phyloP scores from a whole-genome alignment of 2,329 filamentous ascomycete genomes.

The Penicillium aurantiogriseum region DNA sequence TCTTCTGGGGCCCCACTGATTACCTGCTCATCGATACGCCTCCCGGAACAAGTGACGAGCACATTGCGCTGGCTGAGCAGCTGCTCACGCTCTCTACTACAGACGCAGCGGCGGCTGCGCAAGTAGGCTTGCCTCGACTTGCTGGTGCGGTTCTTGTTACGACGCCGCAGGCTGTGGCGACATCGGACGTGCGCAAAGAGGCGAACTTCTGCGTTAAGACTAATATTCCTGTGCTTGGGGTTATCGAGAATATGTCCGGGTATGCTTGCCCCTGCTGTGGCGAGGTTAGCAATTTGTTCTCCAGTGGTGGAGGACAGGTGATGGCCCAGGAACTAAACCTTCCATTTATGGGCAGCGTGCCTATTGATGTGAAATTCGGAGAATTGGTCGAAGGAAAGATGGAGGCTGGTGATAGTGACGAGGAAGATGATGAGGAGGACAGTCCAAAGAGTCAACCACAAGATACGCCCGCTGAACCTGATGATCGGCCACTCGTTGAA shows the following conservation, averaged over 20 bases:
- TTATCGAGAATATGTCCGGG: slow-evolving; percentile 87
- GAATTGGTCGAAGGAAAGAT: slow-evolving; percentile 69
- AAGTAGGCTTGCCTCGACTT: slow-evolving; percentile 57
- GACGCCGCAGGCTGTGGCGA: slow-evolving; percentile 90
- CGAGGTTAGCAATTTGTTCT: slow-evolving; percentile 92
- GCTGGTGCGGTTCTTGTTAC: slow-evolving; percentile 91
- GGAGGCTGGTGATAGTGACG: slow-evolving; percentile 26
- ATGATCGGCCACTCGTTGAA: slow-evolving; percentile 41
- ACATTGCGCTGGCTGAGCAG: slow-evolving; percentile 90
- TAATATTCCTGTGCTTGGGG: slow-evolving; percentile 73
- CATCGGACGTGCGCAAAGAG: slow-evolving; percentile 91
- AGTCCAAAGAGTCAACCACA: slow-evolving; percentile 6
- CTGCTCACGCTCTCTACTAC: slow-evolving; percentile 55
- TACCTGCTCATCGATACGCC: slow-evolving; percentile 94
- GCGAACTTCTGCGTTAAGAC: slow-evolving; percentile 91
- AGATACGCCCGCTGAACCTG: slow-evolving; percentile 18
- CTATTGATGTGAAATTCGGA: slow-evolving; percentile 91
- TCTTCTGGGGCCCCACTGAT: slow-evolving; percentile 82
- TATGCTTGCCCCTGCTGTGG: slow-evolving; percentile 59
- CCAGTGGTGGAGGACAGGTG: slow-evolving; percentile 79
- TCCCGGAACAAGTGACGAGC: slow-evolving; percentile 93
- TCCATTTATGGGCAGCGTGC: slow-evolving; percentile 79
- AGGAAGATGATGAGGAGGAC: slow-evolving; percentile 28
- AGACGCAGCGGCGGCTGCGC: slow-evolving; percentile 19
- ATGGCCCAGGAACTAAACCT: slow-evolving; percentile 88